Percentiles rank a stretch among this genome's conserved stretches.
These are phyloP conservation scores for Myxozyma neglecta DNA, from an alignment of 805 yeast species.

Conservation along the genomic window DNA sequence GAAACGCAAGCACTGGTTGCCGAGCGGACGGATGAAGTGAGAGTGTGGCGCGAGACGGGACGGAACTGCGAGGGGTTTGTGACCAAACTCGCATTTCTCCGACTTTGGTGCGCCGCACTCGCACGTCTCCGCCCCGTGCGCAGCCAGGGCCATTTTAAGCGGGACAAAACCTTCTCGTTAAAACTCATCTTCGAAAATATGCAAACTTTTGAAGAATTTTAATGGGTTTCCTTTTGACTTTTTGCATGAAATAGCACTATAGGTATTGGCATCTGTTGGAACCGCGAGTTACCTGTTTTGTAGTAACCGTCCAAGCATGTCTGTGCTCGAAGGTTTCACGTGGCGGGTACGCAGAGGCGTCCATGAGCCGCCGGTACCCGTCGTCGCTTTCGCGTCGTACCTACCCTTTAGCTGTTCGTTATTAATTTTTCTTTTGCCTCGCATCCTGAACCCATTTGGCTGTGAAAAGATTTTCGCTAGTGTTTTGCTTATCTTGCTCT, in stretches of 20 bases:
- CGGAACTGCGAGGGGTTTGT: conserved; percentile 1
- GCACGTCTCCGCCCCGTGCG: conserved; percentile 2
- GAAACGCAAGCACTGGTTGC: neutral
- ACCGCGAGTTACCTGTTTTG: neutral
- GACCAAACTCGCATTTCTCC: conserved; percentile 3
- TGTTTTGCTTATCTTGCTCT: neutral
- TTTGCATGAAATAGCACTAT: neutral
- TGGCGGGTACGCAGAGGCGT: conserved; percentile 3
- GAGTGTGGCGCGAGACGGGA: neutral
- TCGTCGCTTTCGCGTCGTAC: neutral
- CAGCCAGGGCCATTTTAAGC: neutral
- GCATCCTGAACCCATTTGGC: neutral
- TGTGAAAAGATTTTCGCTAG: neutral
- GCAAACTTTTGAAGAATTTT: too few species aligned
- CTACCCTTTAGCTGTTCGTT: neutral
- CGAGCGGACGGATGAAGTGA: neutral
- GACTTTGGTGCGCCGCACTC: conserved; percentile 1
- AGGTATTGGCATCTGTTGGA: neutral
- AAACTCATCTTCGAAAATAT: too few species aligned
- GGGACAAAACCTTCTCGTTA: too few species aligned
- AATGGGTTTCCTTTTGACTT: neutral
- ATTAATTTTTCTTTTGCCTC: neutral
- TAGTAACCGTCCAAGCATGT: conserved; percentile 1
- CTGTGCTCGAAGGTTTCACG: conserved; percentile 8
- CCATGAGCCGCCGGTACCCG: conserved; percentile 1